A percentile compares a stretch with the other conserved stretches of the same genome.
phyloP scores from a whole-genome alignment of 2,329 filamentous ascomycete species.

The Stromatinia cepivora region DNA sequence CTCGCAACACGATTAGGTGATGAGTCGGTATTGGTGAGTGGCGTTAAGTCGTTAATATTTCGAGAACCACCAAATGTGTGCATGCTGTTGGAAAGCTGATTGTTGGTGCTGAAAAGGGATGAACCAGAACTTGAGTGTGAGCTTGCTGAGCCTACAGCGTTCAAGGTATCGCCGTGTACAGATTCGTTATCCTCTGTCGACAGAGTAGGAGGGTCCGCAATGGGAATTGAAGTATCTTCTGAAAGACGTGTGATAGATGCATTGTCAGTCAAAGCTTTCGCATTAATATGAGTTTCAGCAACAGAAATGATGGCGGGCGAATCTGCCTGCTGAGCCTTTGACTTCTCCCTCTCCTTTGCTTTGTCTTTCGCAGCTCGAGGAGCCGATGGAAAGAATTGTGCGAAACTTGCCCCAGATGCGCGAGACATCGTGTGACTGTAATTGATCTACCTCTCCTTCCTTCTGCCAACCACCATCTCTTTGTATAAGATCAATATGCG shows the following conservation, averaged over 20 bases:
- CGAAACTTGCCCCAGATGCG: constrained; percentile 73
- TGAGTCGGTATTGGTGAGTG: constrained; percentile 65
- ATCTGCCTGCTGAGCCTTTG: constrained; percentile 45
- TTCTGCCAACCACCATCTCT: constrained; percentile 40
- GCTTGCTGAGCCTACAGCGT: constrained; percentile 70
- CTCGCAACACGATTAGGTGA: constrained; percentile 60
- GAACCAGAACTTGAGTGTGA: constrained; percentile 70
- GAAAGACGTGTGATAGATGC: constrained; percentile 35
- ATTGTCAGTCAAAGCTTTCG: constrained; percentile 39
- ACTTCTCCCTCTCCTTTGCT: constrained; percentile 61
- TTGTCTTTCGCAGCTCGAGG: constrained; percentile 57
- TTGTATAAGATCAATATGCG: constrained; percentile 29
- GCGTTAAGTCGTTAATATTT: constrained; percentile 55
- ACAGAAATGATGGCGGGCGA: constrained; percentile 38
- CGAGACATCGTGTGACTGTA: constrained; percentile 68
- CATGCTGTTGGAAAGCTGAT: constrained; percentile 33
- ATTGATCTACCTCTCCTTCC: constrained; percentile 41
- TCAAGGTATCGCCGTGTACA: constrained; percentile 64
- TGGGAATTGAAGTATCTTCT: constrained; percentile 29
- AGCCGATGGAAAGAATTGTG: constrained; percentile 81
- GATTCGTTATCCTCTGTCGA: constrained; percentile 57
- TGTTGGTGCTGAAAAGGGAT: constrained; percentile 62
- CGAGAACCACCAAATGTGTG: constrained; percentile 34
- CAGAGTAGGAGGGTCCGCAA: constrained; percentile 32
- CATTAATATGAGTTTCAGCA: constrained; percentile 41